Percentiles rank a stretch among this genome's conserved stretches.
phyloP scores from a whole-genome alignment of 352 stramenopile species.

The Phytopythium helicoides region DNA sequence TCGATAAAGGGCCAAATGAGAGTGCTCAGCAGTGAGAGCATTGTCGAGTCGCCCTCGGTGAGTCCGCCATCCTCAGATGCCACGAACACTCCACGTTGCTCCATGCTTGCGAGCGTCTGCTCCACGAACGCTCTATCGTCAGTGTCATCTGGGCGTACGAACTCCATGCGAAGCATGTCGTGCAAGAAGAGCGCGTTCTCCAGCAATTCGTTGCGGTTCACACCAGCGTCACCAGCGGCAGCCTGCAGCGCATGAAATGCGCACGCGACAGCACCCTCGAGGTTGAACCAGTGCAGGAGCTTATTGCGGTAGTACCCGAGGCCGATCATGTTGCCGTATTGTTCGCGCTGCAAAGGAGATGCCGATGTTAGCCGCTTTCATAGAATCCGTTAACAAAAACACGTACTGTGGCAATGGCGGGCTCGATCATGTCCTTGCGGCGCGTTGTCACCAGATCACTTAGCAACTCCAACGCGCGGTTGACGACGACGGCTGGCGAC shows the following conservation, averaged over 20 bases:
- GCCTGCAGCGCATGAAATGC: conserved; percentile 64
- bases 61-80: conserved; percentile 9
- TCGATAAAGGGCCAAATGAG: conserved; percentile 88
- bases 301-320: conserved; percentile 89
- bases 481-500: conserved; percentile 59
- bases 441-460: conserved; percentile 64
- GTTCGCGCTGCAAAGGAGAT: conserved; percentile 44
- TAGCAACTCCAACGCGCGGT: conserved; percentile 64
- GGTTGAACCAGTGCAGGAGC: conserved; percentile 84
- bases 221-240: conserved; percentile 11
- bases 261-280: conserved; percentile 73
- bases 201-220: conserved; percentile 51
- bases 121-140: conserved; percentile 44
- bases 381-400: not conserved
- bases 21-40: conserved; percentile 69
- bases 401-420: conserved; percentile 69
- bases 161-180: conserved; percentile 77
- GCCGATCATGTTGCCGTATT: conserved; percentile 86
- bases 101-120: conserved; percentile 35
- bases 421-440: conserved; percentile 77
- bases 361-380: conserved; percentile 10
- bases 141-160: conserved; percentile 63
- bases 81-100: conserved; percentile 37
- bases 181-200: conserved; percentile 68
- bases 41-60: conserved; percentile 19